Evolutionary conservation across 2,329 filamentous ascomycete species (phyloP).

Genomic region (Endothia cerciana): DNA sequence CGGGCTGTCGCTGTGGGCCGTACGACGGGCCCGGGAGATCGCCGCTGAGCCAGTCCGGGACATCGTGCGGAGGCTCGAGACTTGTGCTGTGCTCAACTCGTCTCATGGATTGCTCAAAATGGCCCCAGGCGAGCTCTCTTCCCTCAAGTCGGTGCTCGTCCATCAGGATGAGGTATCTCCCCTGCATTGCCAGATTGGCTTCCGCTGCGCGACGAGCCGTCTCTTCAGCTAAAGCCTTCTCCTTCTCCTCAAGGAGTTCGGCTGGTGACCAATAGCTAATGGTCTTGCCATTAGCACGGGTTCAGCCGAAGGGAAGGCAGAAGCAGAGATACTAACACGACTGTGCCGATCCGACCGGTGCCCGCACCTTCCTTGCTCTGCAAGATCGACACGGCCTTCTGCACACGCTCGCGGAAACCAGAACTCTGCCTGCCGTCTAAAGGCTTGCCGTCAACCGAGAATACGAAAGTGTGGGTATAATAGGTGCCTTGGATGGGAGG

Average conservation of each 20-base stretch:
- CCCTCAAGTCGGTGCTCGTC: background rate
- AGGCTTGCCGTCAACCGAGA: slow-evolving; percentile 3
- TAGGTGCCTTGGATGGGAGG: slow-evolving; percentile 15
- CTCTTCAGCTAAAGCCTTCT: background rate
- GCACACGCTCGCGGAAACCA: background rate
- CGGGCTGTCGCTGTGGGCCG: background rate
- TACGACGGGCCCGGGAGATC: background rate
- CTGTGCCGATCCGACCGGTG: slow-evolving; percentile 8
- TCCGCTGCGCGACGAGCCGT: background rate
- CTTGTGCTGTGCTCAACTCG: background rate
- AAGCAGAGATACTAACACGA: slow-evolving; percentile 6
- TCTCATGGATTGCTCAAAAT: background rate
- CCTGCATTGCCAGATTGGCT: background rate
- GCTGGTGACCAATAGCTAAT: background rate
- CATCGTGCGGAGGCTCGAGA: background rate
- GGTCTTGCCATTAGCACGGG: background rate
- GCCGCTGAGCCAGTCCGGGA: background rate
- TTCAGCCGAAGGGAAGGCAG: background rate
- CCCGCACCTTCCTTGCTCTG: background rate
- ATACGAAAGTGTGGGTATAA: slow-evolving; percentile 18
- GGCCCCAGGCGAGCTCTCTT: background rate
- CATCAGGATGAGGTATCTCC: background rate
- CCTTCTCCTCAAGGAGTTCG: background rate
- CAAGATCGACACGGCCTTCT: slow-evolving; percentile 1
- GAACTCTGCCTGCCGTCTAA: background rate